Conservation (phyloP, 345 rosid species). For the Sisymbrium altissimum region DNA sequence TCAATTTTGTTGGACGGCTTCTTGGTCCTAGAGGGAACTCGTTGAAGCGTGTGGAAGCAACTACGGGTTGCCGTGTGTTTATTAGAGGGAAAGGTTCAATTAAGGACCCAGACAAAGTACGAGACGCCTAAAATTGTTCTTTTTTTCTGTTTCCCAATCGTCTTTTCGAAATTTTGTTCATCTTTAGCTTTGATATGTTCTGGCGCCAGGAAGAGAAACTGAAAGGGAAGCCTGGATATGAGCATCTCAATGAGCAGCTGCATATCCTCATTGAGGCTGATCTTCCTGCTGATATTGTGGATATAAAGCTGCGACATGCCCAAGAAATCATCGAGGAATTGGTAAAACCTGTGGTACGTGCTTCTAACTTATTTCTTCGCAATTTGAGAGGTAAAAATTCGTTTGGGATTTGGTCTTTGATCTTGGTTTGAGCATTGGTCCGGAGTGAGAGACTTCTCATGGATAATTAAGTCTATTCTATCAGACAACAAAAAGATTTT, state of each 20-base stretch:
- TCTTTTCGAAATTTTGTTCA: neutral
- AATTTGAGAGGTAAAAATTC: neutral
- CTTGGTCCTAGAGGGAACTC: conserved; percentile 99
- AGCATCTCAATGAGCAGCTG: conserved; percentile 70
- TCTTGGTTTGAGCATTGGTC: neutral
- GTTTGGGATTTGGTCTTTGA: neutral
- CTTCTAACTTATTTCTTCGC: conserved; percentile 12
- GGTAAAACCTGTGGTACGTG: conserved; percentile 85
- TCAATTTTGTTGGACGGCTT: conserved; percentile 97
- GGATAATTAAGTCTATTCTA: neutral
- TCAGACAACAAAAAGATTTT: neutral
- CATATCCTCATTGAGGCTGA: conserved; percentile 76
- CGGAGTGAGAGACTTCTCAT: neutral
- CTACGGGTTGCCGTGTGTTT: conserved; percentile 97
- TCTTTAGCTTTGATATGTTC: conserved; percentile 13
- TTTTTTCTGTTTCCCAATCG: neutral
- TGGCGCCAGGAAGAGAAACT: conserved; percentile 63
- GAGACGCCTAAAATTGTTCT: neutral
- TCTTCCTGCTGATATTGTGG: conserved; percentile 63
- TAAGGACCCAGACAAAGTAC: conserved; percentile 95
- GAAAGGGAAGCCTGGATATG: conserved; percentile 72
- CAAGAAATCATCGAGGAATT: conserved; percentile 84
- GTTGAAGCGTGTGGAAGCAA: conserved; percentile 92
- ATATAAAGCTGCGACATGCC: conserved; percentile 60
- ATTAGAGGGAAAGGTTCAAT: conserved; percentile 99